These are phyloP conservation scores for Penicillium hordei DNA, from an alignment of 2,329 filamentous ascomycete species.

Conservation along the genomic window DNA sequence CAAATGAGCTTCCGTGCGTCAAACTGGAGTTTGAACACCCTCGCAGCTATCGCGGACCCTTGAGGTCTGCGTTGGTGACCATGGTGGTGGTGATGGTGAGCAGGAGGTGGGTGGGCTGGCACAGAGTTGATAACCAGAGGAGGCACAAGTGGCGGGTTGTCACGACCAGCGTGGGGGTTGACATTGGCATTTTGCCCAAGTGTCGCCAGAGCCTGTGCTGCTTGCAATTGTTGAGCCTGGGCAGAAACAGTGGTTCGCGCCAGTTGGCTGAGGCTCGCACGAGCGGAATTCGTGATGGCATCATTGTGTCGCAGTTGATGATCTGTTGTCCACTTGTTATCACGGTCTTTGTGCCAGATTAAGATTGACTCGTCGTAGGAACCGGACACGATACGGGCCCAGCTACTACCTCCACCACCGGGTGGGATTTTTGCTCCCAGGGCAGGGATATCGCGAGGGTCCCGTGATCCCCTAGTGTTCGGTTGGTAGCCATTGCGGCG, in stretches of 20 bases:
- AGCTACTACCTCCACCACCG: conserved; percentile 83
- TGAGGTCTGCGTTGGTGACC: conserved; percentile 22
- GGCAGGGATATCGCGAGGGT: conserved; percentile 70
- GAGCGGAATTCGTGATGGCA: conserved; percentile 43
- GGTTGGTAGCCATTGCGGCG: conserved; percentile 52
- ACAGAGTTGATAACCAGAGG: conserved; percentile 1
- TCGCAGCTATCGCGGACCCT: conserved; percentile 42
- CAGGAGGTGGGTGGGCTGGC: conserved; percentile 1
- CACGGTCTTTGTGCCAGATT: conserved; percentile 84
- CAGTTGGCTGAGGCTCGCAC: conserved; percentile 20
- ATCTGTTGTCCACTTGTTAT: conserved; percentile 79
- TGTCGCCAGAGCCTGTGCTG: conserved; percentile 16
- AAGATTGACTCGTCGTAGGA: conserved; percentile 96
- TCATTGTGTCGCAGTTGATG: conserved; percentile 69
- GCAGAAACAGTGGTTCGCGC: conserved; percentile 22
- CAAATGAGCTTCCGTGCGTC: conserved; percentile 91
- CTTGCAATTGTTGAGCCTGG: conserved; percentile 23
- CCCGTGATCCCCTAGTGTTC: conserved; percentile 69
- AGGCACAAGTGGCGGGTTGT: conserved; percentile 4
- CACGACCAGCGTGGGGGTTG: conserved; percentile 3
- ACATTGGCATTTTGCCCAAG: conserved; percentile 7
- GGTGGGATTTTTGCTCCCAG: conserved; percentile 85
- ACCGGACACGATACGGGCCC: conserved; percentile 93
- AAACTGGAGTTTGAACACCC: conserved; percentile 96
- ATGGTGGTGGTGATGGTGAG: conserved; percentile 22